Evolutionary conservation across 108 stramenopile species (phyloP).

Genomic region (Skeletonema potamos): DNA sequence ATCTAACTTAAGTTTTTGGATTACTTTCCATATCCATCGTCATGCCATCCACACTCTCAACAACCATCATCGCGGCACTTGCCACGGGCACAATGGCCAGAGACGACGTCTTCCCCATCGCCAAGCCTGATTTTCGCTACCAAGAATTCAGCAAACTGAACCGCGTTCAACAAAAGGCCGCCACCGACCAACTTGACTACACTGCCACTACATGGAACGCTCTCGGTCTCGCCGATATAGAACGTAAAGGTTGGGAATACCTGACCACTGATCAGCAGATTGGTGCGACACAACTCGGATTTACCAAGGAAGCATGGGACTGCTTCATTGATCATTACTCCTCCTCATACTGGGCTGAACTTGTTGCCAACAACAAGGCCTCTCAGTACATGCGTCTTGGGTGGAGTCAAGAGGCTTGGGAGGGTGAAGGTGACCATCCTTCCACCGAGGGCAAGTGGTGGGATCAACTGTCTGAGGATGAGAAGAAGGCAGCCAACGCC

Average conservation of each 20-base stretch:
- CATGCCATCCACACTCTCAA: not conserved
- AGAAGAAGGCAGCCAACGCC: constrained; percentile 31
- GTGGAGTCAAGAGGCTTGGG: constrained; percentile 41
- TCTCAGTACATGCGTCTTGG: constrained; percentile 24
- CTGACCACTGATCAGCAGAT: constrained; percentile 20
- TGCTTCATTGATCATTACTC: constrained; percentile 45
- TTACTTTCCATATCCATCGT: not conserved
- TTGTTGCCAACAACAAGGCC: not conserved
- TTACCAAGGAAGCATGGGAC: constrained; percentile 44
- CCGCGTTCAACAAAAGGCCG: constrained; percentile 17
- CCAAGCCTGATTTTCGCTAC: constrained; percentile 26
- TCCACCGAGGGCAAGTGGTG: constrained; percentile 40
- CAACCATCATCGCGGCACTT: constrained; percentile 6
- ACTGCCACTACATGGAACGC: constrained; percentile 36
- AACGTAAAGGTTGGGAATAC: constrained; percentile 23
- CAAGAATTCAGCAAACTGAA: constrained; percentile 24
- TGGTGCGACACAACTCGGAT: constrained; percentile 30
- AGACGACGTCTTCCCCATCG: constrained; percentile 17
- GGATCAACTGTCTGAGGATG: constrained; percentile 26
- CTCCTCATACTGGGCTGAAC: not conserved
- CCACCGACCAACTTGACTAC: constrained; percentile 28
- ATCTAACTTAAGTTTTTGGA: too few relatives aligned
- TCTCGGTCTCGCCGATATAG: constrained; percentile 19
- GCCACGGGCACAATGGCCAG: constrained; percentile 1
- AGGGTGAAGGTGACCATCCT: constrained; percentile 12